phyloP scores from a whole-genome alignment of 2,329 filamentous ascomycete species.

The Talaromyces piceae region DNA sequence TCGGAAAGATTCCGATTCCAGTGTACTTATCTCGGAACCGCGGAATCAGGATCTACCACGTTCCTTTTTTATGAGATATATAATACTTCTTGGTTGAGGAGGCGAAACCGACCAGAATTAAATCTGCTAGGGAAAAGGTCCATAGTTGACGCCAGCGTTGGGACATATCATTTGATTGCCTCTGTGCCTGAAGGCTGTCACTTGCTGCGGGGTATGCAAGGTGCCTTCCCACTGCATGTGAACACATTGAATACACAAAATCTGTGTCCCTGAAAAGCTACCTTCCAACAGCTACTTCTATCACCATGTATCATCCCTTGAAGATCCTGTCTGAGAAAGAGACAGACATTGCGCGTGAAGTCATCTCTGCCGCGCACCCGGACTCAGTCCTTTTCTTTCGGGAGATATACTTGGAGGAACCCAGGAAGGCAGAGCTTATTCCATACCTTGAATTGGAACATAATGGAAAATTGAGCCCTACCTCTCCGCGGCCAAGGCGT shows the following conservation, averaged over 20 bases:
- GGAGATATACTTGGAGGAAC: conserved; percentile 46
- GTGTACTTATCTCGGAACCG: background rate
- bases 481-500: conserved; percentile 41
- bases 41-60: background rate
- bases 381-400: conserved; percentile 36
- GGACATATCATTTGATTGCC: too few relatives aligned
- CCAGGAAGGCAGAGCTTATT: conserved; percentile 42
- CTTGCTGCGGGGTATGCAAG: background rate
- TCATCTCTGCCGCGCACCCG: conserved; percentile 23
- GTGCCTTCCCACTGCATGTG: background rate
- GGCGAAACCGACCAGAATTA: background rate
- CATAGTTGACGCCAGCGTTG: too few relatives aligned
- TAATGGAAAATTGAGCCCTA: conserved; percentile 31
- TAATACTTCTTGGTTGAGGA: background rate
- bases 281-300: background rate
- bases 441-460: conserved; percentile 45
- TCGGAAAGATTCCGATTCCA: background rate
- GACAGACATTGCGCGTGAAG: conserved; percentile 28
- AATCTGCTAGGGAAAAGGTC: background rate
- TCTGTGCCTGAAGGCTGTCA: background rate
- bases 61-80: background rate
- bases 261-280: background rate
- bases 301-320: conserved; percentile 20
- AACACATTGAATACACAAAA: background rate
- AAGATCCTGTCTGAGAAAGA: conserved; percentile 27